Evolutionary conservation across 805 yeast genomes (phyloP).

Genomic region (Metschnikowia shivogae): DNA sequence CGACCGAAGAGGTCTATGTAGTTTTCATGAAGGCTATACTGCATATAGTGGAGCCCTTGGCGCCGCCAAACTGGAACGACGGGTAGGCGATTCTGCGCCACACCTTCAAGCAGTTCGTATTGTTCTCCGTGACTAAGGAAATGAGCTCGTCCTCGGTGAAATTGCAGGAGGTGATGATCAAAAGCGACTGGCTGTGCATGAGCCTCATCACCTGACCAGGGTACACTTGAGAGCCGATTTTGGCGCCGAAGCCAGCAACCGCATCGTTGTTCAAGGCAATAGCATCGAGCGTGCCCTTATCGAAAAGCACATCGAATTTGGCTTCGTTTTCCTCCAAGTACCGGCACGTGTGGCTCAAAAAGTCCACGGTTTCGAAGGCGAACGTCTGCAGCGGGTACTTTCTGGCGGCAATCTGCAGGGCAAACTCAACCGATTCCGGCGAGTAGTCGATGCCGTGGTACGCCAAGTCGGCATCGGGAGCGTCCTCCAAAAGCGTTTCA

Average conservation of each 20-base stretch:
- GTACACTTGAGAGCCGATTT: slow-evolving; percentile 55
- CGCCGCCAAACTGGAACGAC: slow-evolving; percentile 83
- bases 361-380: slow-evolving; percentile 67
- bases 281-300: slow-evolving; percentile 96
- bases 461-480: slow-evolving; percentile 27
- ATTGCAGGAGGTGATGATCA: slow-evolving; percentile 87
- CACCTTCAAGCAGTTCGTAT: slow-evolving; percentile 41
- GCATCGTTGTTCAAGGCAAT: slow-evolving; percentile 74
- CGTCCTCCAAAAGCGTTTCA: slow-evolving; percentile 58
- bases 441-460: slow-evolving; percentile 81
- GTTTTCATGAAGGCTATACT: slow-evolving; percentile 68
- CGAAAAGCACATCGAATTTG: slow-evolving; percentile 71
- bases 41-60: slow-evolving; percentile 81
- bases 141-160: slow-evolving; percentile 79
- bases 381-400: slow-evolving; percentile 31
- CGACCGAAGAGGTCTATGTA: neutral
- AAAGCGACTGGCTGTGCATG: slow-evolving; percentile 51
- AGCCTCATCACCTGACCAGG: slow-evolving; percentile 54
- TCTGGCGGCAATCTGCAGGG: slow-evolving; percentile 50
- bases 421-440: slow-evolving; percentile 72
- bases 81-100: slow-evolving; percentile 77
- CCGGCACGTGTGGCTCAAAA: slow-evolving; percentile 41
- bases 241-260: slow-evolving; percentile 39
- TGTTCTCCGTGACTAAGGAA: slow-evolving; percentile 45
- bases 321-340: slow-evolving; percentile 35